Evolutionary conservation across 148 eudicot species (phyloP).

Genomic region (Heliamphora exappendiculata): DNA sequence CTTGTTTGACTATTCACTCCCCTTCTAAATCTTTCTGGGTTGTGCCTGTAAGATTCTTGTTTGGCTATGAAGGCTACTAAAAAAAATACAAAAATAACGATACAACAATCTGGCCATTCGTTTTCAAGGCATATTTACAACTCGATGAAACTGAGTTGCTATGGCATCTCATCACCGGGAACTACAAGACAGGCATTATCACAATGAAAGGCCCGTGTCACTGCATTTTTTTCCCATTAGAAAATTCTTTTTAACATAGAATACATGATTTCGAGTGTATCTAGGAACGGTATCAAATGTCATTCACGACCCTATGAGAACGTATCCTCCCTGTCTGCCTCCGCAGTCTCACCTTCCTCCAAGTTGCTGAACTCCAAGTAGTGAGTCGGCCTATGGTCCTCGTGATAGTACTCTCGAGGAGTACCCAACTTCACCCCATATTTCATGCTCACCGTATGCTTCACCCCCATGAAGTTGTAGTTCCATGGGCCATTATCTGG

Average conservation of each 20-base stretch:
- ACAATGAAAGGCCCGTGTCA: background rate
- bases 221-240: background rate
- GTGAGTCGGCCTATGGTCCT: constrained; percentile 93
- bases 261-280: too few species aligned
- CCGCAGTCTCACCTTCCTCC: constrained; percentile 75
- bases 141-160: background rate
- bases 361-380: constrained; percentile 84
- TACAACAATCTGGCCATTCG: background rate
- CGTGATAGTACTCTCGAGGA: constrained; percentile 84
- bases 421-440: constrained; percentile 88
- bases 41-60: too few species aligned
- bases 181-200: background rate
- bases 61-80: too few species aligned
- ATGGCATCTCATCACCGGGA: background rate
- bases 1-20: too few species aligned
- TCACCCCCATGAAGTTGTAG: constrained; percentile 97
- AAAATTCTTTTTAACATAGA: background rate
- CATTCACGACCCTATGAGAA: constrained; percentile 31
- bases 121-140: constrained; percentile 1
- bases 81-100: background rate
- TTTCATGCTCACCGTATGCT: constrained; percentile 72
- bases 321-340: constrained; percentile 88
- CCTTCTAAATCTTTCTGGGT: too few species aligned
- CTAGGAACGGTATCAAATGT: background rate
- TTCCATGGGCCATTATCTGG: constrained; percentile 98